Evolutionary conservation across 495 filamentous ascomycete genomes (phyloP), one percentile per base, ranked within the genome.

Genomic region (Aspergillus biplanus): DNA sequence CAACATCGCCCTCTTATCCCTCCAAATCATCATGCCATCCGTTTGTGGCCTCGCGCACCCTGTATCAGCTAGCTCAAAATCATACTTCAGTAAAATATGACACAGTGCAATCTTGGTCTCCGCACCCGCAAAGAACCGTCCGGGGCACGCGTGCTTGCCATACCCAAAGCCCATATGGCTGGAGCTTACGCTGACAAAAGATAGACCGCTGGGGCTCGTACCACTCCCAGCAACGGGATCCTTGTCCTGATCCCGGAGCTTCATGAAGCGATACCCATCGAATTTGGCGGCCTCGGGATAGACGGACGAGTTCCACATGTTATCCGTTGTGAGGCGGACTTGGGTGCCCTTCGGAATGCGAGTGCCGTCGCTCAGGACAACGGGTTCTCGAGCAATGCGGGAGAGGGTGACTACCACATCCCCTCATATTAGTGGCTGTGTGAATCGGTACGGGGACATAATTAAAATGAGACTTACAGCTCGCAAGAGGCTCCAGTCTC

Each of bases 91-190:
- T 9, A 66, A 31, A 4, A 66, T 21, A 49, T 66, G 59, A 31
- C 37, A 53, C 1, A 66, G 54, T 2, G 42, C 54, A 37, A 66
- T 50, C 48, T 66, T 66, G 4, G 52, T 55, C 59, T 66, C 64
- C 1, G 34, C 46, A 6, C 35, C 55, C 0, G 64, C 59, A n/a
- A 63, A 60, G 39, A 66, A 63, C 1, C 64, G 59, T 5, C 59
- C 59, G 6, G 64, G 64, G 16, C 64, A 66, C 6, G 64, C 64
- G 27, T 66, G 64, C 46, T 54, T 42, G 1, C 64, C 59, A 31
- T 63, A 48, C 15, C 64, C 64, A 39, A 62, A 66, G 5, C 37
- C 59, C 27, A 66, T 33, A 52, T 66, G 64, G 46, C 60, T 54
- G 3, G 56, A 5, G 9, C 59, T 59, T 8, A 39, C 33, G 16